phyloP scores from a whole-genome alignment of 495 filamentous ascomycete genomes.

The Penicillium malachiteum region DNA sequence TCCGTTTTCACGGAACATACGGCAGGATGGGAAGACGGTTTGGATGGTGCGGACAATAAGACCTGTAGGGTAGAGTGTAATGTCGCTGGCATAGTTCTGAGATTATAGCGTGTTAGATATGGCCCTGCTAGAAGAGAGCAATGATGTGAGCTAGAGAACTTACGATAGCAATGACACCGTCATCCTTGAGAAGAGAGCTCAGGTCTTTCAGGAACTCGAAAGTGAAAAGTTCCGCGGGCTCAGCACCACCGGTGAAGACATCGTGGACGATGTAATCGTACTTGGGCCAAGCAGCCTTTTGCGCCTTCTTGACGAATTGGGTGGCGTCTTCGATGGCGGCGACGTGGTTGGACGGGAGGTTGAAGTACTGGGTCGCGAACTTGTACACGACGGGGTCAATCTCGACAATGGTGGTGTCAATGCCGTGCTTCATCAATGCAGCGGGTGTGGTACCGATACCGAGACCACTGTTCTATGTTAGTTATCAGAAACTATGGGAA shows the following conservation, averaged over 20 bases:
- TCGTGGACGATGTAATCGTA: conserved; percentile 97
- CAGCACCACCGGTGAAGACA: conserved; percentile 96
- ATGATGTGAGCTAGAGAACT: conserved; percentile 27
- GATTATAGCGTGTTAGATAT: neutral
- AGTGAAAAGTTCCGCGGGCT: conserved; percentile 86
- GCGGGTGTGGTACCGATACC: conserved; percentile 89
- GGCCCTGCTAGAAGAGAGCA: neutral
- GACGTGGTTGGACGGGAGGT: conserved; percentile 73
- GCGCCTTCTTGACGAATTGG: conserved; percentile 60
- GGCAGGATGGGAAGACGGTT: conserved; percentile 73
- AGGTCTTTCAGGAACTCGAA: conserved; percentile 73
- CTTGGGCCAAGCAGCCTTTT: conserved; percentile 41
- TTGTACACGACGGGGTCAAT: conserved; percentile 86
- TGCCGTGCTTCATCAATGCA: conserved; percentile 81
- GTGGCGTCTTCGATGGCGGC: conserved; percentile 80
- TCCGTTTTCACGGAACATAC: conserved; percentile 79
- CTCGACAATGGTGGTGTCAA: conserved; percentile 90
- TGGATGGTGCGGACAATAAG: conserved; percentile 72
- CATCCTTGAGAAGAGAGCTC: conserved; percentile 63
- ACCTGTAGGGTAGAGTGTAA: conserved; percentile 66
- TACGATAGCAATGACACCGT: conserved; percentile 89
- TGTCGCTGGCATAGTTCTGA: conserved; percentile 96
- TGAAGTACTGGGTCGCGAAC: conserved; percentile 81
- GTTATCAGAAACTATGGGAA: neutral
- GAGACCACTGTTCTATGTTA: conserved; percentile 61